Percentiles rank a stretch among this genome's conserved stretches.
Conservation (phyloP, 441 rosid species). For the Rhodomyrtus psidioides region DNA sequence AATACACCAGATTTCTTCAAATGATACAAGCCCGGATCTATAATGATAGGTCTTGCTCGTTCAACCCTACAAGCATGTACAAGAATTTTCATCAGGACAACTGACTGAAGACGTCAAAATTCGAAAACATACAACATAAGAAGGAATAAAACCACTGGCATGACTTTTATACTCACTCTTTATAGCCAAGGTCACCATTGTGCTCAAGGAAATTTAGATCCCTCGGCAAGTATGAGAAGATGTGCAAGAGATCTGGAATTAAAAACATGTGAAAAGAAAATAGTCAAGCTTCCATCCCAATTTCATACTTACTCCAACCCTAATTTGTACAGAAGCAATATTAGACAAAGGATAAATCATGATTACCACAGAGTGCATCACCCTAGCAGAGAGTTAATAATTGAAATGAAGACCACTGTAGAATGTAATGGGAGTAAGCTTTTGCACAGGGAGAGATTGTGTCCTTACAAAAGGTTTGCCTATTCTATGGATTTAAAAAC, state of each 20-base stretch:
- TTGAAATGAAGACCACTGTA: neutral
- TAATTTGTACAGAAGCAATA: neutral
- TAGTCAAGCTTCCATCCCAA: neutral
- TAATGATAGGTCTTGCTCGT: slow-evolving; percentile 81
- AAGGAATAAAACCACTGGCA: neutral
- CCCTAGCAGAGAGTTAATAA: neutral
- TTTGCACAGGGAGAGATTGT: neutral
- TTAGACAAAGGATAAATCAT: neutral
- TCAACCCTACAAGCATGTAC: slow-evolving; percentile 40
- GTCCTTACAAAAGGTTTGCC: neutral
- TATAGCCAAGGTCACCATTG: slow-evolving; percentile 80
- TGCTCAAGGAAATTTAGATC: slow-evolving; percentile 90
- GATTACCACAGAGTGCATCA: neutral
- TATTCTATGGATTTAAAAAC: neutral
- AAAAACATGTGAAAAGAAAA: neutral
- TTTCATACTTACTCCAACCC: neutral
- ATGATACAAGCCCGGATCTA: slow-evolving; percentile 91
- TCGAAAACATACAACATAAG: neutral
- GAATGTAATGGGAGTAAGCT: neutral
- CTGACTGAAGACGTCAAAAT: neutral
- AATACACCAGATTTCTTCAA: slow-evolving; percentile 70
- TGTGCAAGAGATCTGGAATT: slow-evolving; percentile 76
- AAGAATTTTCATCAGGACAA: neutral
- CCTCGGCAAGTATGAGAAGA: slow-evolving; percentile 85
- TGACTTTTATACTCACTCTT: slow-evolving; percentile 62